Evolutionary conservation across 2,329 filamentous ascomycete species (phyloP).

Genomic region (Gaeumannomyces sp.): DNA sequence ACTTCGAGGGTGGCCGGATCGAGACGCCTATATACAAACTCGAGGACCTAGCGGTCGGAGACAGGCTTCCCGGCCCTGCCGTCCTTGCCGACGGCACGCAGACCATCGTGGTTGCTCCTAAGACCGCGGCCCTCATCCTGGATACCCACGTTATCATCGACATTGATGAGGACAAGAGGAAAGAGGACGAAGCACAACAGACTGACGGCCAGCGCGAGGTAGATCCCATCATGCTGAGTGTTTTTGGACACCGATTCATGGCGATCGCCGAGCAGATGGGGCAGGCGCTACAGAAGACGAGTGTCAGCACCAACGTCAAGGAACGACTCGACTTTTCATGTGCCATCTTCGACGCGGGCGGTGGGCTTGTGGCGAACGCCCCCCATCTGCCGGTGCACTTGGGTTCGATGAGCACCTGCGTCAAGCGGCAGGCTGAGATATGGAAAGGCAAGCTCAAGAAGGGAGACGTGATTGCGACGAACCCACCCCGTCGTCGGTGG

Average conservation of each 20-base stretch:
- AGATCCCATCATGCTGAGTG: slow-evolving; percentile 62
- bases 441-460: slow-evolving; percentile 64
- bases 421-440: slow-evolving; percentile 47
- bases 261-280: slow-evolving; percentile 69
- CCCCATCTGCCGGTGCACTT: slow-evolving; percentile 67
- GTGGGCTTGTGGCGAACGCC: slow-evolving; percentile 62
- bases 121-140: slow-evolving; percentile 55
- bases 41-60: slow-evolving; percentile 53
- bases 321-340: slow-evolving; percentile 69
- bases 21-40: slow-evolving; percentile 64
- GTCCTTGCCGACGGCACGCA: slow-evolving; percentile 63
- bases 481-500: slow-evolving; percentile 70
- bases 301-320: slow-evolving; percentile 65
- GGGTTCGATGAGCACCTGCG: slow-evolving; percentile 67
- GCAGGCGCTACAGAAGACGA: slow-evolving; percentile 62
- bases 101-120: slow-evolving; percentile 64
- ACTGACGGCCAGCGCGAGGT: slow-evolving; percentile 32
- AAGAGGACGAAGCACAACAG: slow-evolving; percentile 2
- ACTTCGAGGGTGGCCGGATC: slow-evolving; percentile 45
- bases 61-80: slow-evolving; percentile 56
- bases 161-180: slow-evolving; percentile 40
- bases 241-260: slow-evolving; percentile 70
- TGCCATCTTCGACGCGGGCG: slow-evolving; percentile 62
- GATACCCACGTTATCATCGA: slow-evolving; percentile 68
- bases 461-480: slow-evolving; percentile 69